These are phyloP conservation scores for Stagonosporopsis cucurbitacearum DNA, from an alignment of 2,329 filamentous ascomycete species.

Conservation along the genomic window DNA sequence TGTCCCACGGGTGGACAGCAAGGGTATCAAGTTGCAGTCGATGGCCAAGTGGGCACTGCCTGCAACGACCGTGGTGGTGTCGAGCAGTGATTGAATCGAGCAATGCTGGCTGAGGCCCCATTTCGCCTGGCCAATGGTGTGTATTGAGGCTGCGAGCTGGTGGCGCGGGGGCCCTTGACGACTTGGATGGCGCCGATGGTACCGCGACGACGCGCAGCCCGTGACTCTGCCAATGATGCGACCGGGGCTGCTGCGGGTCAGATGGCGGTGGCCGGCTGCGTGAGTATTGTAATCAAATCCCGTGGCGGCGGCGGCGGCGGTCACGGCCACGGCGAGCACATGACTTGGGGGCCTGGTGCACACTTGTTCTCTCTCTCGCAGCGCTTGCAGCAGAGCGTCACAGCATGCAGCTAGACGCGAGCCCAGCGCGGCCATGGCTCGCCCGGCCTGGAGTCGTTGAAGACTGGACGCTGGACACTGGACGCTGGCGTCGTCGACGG, in stretches of 20 bases:
- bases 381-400: slow-evolving; percentile 4
- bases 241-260: slow-evolving; percentile 27
- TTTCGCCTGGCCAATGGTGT: slow-evolving; percentile 10
- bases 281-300: slow-evolving; percentile 29
- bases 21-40: slow-evolving; percentile 11
- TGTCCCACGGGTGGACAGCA: slow-evolving; percentile 16
- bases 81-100: background rate
- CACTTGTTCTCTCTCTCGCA: slow-evolving; percentile 6
- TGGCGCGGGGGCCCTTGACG: background rate
- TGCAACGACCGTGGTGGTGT: slow-evolving; percentile 12
- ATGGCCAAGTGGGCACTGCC: slow-evolving; percentile 18
- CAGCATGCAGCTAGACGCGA: background rate
- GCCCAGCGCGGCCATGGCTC: background rate
- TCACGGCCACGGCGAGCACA: slow-evolving; percentile 10
- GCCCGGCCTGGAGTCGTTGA: too few species aligned
- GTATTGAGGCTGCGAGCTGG: slow-evolving; percentile 18
- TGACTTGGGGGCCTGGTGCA: slow-evolving; percentile 2
- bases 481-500: background rate
- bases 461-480: background rate
- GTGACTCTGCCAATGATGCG: slow-evolving; percentile 15
- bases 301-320: slow-evolving; percentile 8
- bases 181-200: slow-evolving; percentile 3
- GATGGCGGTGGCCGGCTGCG: slow-evolving; percentile 26
- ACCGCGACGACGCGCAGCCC: slow-evolving; percentile 7
- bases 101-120: slow-evolving; percentile 5